Percentiles rank a stretch among this genome's conserved stretches.
Evolutionary conservation across 2,329 filamentous ascomycete species (phyloP).

Genomic region (Fusarium burgessii): DNA sequence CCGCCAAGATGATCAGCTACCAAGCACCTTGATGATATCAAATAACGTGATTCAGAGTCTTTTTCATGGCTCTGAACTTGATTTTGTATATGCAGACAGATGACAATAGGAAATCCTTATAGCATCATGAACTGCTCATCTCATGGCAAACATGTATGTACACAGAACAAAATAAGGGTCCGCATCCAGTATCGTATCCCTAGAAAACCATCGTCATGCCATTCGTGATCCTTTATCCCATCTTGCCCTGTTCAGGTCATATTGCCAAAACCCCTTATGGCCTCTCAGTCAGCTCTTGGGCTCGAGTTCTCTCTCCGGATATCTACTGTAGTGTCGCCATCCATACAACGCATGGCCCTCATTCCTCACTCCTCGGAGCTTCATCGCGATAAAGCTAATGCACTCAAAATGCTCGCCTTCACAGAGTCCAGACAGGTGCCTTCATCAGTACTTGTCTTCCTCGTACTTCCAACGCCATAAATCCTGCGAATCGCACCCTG

Average conservation of each 20-base stretch:
- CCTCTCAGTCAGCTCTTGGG: background rate
- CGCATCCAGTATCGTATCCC: slow-evolving; percentile 31
- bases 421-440: slow-evolving; percentile 77
- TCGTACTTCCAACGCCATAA: slow-evolving; percentile 79
- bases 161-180: slow-evolving; percentile 35
- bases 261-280: slow-evolving; percentile 18
- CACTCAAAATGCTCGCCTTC: slow-evolving; percentile 2
- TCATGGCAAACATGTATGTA: slow-evolving; percentile 29
- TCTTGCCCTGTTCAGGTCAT: slow-evolving; percentile 13
- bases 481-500: slow-evolving; percentile 80
- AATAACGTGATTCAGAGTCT: background rate
- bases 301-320: slow-evolving; percentile 1
- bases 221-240: slow-evolving; percentile 29
- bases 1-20: background rate
- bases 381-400: background rate
- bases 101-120: slow-evolving; percentile 7
- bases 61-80: slow-evolving; percentile 11
- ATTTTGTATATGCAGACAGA: slow-evolving; percentile 24
- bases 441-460: slow-evolving; percentile 81
- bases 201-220: slow-evolving; percentile 18
- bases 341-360: slow-evolving; percentile 1
- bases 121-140: slow-evolving; percentile 17
- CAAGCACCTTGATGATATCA: background rate
- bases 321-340: slow-evolving; percentile 12
- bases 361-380: slow-evolving; percentile 1